Conservation (phyloP, 495 filamentous ascomycete species). For the Evernia prunastri region DNA sequence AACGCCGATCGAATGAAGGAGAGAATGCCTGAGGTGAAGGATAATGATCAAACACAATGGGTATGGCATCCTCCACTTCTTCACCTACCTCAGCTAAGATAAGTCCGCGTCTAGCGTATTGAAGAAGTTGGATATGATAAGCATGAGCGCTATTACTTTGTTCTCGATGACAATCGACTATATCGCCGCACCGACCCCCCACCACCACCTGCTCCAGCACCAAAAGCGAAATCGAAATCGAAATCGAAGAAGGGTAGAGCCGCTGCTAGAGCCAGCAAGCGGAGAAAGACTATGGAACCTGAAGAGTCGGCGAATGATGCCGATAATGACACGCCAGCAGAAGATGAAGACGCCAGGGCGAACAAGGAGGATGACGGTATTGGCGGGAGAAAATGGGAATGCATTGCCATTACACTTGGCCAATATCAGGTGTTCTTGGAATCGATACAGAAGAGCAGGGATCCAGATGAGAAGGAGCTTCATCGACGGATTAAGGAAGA, state of each 20-base stretch:
- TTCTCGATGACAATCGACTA: slow-evolving; percentile 88
- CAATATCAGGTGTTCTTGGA: slow-evolving; percentile 71
- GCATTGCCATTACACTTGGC: slow-evolving; percentile 68
- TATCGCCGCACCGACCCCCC: slow-evolving; percentile 74
- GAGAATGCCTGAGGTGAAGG: slow-evolving; percentile 74
- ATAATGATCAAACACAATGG: slow-evolving; percentile 77
- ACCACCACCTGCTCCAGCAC: slow-evolving; percentile 46
- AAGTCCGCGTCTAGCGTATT: slow-evolving; percentile 57
- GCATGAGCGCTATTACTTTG: slow-evolving; percentile 76
- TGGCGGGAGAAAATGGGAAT: slow-evolving; percentile 80
- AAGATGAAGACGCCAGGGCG: slow-evolving; percentile 36
- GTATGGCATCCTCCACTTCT: slow-evolving; percentile 42
- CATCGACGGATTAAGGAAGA: slow-evolving; percentile 62
- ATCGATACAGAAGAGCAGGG: slow-evolving; percentile 62
- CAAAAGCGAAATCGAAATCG: slow-evolving; percentile 70
- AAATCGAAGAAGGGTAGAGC: slow-evolving; percentile 69
- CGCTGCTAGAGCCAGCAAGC: slow-evolving; percentile 62
- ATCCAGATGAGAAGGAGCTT: slow-evolving; percentile 75
- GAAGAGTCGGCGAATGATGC: slow-evolving; percentile 51
- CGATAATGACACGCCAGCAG: slow-evolving; percentile 35
- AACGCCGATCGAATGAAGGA: slow-evolving; percentile 81
- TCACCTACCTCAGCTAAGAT: background rate
- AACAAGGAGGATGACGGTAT: slow-evolving; percentile 47
- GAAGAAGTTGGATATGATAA: slow-evolving; percentile 86
- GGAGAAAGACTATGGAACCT: slow-evolving; percentile 54